Base-by-base conservation (phyloP, 306 rosid genomes). In the Lithocarpus polystachyus region DNA sequence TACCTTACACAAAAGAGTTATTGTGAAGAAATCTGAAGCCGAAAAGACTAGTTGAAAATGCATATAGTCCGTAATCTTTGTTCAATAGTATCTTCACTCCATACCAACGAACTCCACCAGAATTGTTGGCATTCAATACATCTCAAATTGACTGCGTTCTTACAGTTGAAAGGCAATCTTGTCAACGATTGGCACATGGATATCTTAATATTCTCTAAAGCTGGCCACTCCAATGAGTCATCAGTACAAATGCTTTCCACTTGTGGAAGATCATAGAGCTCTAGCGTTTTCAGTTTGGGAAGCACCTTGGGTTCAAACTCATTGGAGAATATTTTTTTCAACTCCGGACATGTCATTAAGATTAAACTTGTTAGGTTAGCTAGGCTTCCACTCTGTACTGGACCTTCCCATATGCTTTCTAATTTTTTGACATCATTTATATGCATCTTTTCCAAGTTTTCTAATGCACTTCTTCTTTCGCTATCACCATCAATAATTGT, bases 71-170 rank as follows among this genome's bases (percentile, higher is more conserved):
- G 14, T 2, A 76, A 76, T 15, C 69, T 56, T 40, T 52, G n/a
- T 20, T 33, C 13, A 29, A 76, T 57, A 9, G 62, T 70, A 17
- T 77, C 56, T 28, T 78, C 26, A 29, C 54, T 60, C 83, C 80
- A 70, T 28, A 68, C 48, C 80, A 83, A 75, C 7, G 54, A 72
- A 56, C 56, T 31, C 83, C 83, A 75, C 86, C 83, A 83, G 33
- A 29, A 68, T 61, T 74, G 80, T 1, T 74, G 20, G 5, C 77
- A 82, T 28, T 45, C 54, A 26, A 78, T 74, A 52, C 61, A 68
- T 55, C 73, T 79, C 17, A 79, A 24, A 37, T 79, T 70, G 19
- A 60, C 5, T 54, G 75, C 75, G 13, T 70, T 83, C 35, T 4
- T 2, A 20, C 11, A 62, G 22, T 26, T 48, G 4, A 83, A 51